A percentile compares a stretch with the other conserved stretches of the same genome.
Conservation (phyloP, 176 grass and related monocot species). For the Cenchrus purpureus region DNA sequence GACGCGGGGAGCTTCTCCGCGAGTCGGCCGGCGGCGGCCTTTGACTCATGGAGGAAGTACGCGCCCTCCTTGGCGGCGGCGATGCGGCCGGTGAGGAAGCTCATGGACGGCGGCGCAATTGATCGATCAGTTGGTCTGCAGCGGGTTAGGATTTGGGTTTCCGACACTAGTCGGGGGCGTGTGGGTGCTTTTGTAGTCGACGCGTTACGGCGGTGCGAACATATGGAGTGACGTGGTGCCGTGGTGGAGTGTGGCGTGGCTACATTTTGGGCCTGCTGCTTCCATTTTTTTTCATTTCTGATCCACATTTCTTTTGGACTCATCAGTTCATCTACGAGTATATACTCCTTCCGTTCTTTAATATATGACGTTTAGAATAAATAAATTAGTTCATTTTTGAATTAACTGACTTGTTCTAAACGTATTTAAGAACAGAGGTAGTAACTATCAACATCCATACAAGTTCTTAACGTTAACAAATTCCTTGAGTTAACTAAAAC, state of each 20-base stretch:
- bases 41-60: conserved; percentile 89
- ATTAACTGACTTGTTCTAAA: no score
- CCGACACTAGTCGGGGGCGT: no score
- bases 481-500: background rate
- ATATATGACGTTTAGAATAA: no score
- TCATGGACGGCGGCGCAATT: conserved; percentile 58
- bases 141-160: background rate
- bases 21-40: conserved; percentile 70
- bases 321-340: no score
- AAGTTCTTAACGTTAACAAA: no score
- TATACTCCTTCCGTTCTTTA: no score
- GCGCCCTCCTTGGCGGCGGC: conserved; percentile 81
- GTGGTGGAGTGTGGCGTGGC: background rate
- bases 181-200: conserved; percentile 14
- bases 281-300: background rate
- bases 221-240: conserved; percentile 28
- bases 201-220: background rate
- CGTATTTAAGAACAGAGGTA: no score
- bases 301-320: no score
- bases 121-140: conserved; percentile 48
- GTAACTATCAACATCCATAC: no score
- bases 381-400: no score
- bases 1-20: conserved; percentile 62
- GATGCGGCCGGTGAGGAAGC: conserved; percentile 77
- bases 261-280: background rate